phyloP scores from a whole-genome alignment of 257 asterid species.

The Thymus quinquecostatus region DNA sequence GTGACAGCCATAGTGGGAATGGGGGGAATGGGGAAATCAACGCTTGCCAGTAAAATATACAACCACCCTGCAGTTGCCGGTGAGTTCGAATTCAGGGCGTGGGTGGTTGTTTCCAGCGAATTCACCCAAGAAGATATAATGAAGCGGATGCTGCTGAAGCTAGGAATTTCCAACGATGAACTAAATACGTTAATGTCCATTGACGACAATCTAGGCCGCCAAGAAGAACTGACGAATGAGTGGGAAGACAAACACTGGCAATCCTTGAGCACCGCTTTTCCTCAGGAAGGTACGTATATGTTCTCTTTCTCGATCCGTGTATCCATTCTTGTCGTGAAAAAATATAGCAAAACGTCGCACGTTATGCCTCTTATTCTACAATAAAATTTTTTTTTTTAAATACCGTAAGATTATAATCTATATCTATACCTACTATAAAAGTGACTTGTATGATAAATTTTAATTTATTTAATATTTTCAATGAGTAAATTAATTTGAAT shows the following conservation, averaged over 20 bases:
- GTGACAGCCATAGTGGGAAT: constrained; percentile 23
- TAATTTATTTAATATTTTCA: no score
- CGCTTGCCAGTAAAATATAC: constrained; percentile 31
- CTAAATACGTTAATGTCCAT: no score
- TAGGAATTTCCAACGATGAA: background rate
- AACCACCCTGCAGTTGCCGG: background rate
- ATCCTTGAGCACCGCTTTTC: constrained; percentile 24
- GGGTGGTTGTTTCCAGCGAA: constrained; percentile 34
- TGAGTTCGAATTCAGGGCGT: constrained; percentile 26
- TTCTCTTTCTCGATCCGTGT: no score
- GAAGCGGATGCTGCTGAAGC: constrained; percentile 22
- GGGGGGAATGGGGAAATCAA: constrained; percentile 29
- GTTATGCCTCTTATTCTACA: no score
- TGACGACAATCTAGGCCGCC: background rate
- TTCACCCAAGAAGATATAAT: constrained; percentile 11
- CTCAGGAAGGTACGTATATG: constrained; percentile 6
- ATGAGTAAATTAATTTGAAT: no score
- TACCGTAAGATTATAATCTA: no score
- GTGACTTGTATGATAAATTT: no score
- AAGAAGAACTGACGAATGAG: constrained; percentile 5
- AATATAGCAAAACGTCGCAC: no score
- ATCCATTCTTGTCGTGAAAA: no score
- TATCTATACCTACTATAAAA: no score
- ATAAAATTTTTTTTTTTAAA: no score
- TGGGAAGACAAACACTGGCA: constrained; percentile 27